Conservation (phyloP, 495 filamentous ascomycete species). For the Talaromyces wortmannii region DNA sequence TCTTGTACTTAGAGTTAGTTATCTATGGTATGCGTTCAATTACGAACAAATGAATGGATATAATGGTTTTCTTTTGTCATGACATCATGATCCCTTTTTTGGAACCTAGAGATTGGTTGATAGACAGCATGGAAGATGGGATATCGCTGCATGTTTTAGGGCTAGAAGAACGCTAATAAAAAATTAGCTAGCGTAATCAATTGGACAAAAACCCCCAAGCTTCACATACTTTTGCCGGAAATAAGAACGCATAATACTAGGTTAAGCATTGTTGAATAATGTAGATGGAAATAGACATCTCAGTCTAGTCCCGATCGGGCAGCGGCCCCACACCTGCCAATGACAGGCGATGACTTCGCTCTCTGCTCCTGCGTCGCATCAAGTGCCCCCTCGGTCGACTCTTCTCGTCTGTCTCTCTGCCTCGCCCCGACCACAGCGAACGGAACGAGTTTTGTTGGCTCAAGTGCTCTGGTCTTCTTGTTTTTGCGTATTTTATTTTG, state of each 20-base stretch:
- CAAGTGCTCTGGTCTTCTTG: no score
- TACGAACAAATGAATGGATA: neutral
- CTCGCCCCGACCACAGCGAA: neutral
- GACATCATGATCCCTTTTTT: no score
- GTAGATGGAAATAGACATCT: no score
- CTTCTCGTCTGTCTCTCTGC: neutral
- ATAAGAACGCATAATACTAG: neutral
- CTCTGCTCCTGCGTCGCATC: neutral
- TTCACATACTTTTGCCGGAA: neutral
- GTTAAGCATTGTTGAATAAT: no score
- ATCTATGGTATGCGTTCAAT: neutral
- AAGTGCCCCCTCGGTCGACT: neutral
- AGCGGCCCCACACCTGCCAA: neutral
- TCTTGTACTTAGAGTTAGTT: neutral
- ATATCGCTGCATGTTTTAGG: no score
- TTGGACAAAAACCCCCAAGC: neutral
- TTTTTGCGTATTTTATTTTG: no score
- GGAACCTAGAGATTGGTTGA: no score
- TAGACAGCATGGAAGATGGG: no score
- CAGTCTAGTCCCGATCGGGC: neutral
- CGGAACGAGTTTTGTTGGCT: neutral
- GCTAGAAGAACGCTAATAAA: no score
- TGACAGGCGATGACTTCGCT: neutral
- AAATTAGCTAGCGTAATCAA: neutral
- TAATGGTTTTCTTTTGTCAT: neutral